Base-by-base conservation (phyloP, 2,329 filamentous ascomycete species). In the Calonectria ilicicola region DNA sequence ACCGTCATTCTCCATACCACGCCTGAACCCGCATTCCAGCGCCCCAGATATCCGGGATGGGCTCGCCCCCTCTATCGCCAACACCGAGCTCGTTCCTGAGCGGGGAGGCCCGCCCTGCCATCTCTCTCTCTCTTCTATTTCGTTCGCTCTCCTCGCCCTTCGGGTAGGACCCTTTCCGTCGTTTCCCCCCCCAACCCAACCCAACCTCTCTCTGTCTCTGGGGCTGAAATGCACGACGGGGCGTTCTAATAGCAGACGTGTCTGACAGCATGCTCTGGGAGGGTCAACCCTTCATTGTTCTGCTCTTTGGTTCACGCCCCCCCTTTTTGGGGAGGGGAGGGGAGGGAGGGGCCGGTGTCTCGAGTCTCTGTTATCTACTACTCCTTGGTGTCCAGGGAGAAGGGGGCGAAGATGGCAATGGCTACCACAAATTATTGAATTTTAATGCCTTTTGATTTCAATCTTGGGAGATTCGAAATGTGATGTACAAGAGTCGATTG, bases 21-120 rank as follows among this genome's bases (percentile, higher is more conserved):
- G 42, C 62, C 62, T 19, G n/a, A 65, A 51, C 29, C 63, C 63
- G 63, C 63, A 66, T 66, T 53, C 63, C 63, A 66, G 23, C 21
- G 46, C 32, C 47, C 63, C 63, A 56, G 47, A 29, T 66, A 66
- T 66, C 7, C 47, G 63, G 63, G 46, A 40, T 23, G 17, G 35
- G 19, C 26, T 40, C 63, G n/a, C 46, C 32, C 32, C 23, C 21
- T 27, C 27, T 26, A 65, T 29, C 38, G 26, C 26, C 38, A 63
- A 42, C 38, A 10, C 23, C 26, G 38, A 46, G 23, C 40, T 63
- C 58, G 58, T 62, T 62, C 58, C 58, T 63, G 58, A 27, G 40
- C 58, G 58, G 58, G 26, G 53, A 60, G 53, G 23, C 27, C 58
- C 58, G 38, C 58, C 38, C 58, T 63, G 38, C 58, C 58, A 42